Percentiles rank a stretch among this genome's conserved stretches.
These are phyloP conservation scores for Volvox reticuliferus DNA, from an alignment of 139 green algal genomes.

Conservation along the genomic window DNA sequence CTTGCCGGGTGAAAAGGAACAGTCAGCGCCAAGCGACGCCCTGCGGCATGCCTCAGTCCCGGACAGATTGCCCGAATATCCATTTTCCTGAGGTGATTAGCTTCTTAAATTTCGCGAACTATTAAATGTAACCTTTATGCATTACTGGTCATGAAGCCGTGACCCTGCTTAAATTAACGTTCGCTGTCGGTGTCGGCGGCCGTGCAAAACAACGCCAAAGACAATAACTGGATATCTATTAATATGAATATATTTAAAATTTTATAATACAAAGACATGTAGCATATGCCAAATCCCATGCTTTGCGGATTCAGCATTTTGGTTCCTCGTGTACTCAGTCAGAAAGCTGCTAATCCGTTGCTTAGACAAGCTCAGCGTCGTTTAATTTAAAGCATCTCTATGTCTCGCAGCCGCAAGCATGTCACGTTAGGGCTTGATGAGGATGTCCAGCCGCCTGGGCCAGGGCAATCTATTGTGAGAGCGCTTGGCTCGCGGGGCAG, in stretches of 20 bases:
- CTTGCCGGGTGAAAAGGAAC: background rate
- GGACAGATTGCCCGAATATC: background rate
- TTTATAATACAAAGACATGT: too few relatives aligned
- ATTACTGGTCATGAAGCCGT: too few relatives aligned
- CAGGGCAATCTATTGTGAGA: conserved; percentile 51
- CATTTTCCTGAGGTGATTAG: background rate
- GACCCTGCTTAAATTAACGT: too few relatives aligned
- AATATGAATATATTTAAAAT: background rate
- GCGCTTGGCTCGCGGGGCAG: conserved; percentile 52
- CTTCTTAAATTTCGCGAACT: too few relatives aligned
- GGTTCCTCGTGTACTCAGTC: too few relatives aligned
- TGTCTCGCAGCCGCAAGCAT: conserved; percentile 56
- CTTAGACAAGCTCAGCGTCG: too few relatives aligned
- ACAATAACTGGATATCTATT: background rate
- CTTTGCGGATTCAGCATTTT: too few relatives aligned
- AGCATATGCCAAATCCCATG: too few relatives aligned
- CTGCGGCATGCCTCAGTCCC: background rate
- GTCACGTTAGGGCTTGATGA: conserved; percentile 42
- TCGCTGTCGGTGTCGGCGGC: too few relatives aligned
- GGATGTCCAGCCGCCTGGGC: conserved; percentile 56
- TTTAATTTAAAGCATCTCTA: background rate
- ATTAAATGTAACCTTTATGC: too few relatives aligned
- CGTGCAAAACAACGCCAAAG: background rate
- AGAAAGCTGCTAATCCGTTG: too few relatives aligned
- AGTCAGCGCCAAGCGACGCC: background rate